Percentiles rank a stretch among this genome's conserved stretches.
Conservation (phyloP, 129 eudicot genomes). For the Kitagawia praeruptora region DNA sequence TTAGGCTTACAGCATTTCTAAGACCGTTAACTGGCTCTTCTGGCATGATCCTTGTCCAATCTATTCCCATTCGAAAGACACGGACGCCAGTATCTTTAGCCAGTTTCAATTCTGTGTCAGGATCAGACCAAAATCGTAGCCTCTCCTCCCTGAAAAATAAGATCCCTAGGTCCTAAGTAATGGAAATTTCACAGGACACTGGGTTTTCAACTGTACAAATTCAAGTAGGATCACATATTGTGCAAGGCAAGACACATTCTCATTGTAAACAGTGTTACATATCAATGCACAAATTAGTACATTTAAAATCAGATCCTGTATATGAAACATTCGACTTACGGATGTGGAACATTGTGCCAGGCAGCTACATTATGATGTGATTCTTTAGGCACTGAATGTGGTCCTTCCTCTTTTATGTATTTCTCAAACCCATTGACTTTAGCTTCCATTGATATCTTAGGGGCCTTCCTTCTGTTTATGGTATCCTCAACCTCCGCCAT, state of each 20-base stretch:
- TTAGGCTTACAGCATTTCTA: conserved; percentile 54
- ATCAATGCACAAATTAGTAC: background rate
- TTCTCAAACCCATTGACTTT: conserved; percentile 70
- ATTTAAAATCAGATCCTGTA: background rate
- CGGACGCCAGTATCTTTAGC: conserved; percentile 79
- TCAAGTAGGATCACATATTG: background rate
- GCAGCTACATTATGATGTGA: conserved; percentile 72
- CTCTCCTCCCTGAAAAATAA: conserved; percentile 83
- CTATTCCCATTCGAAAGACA: conserved; percentile 95
- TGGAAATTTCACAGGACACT: background rate
- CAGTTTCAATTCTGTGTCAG: conserved; percentile 81
- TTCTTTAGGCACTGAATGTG: conserved; percentile 34
- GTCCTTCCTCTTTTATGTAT: conserved; percentile 52
- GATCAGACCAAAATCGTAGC: conserved; percentile 99
- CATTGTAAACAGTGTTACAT: too few species aligned
- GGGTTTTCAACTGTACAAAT: background rate
- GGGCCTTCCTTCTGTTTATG: conserved; percentile 46
- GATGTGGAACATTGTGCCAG: conserved; percentile 98
- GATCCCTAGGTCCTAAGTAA: background rate
- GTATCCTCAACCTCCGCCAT: conserved; percentile 17
- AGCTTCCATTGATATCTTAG: conserved; percentile 82
- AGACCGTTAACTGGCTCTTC: conserved; percentile 68
- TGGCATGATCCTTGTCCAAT: conserved; percentile 97
- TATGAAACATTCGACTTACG: conserved; percentile 47
- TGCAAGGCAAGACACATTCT: background rate